Conservation (phyloP, 2,329 filamentous ascomycete species). For the Macrophomina phaseolina region DNA sequence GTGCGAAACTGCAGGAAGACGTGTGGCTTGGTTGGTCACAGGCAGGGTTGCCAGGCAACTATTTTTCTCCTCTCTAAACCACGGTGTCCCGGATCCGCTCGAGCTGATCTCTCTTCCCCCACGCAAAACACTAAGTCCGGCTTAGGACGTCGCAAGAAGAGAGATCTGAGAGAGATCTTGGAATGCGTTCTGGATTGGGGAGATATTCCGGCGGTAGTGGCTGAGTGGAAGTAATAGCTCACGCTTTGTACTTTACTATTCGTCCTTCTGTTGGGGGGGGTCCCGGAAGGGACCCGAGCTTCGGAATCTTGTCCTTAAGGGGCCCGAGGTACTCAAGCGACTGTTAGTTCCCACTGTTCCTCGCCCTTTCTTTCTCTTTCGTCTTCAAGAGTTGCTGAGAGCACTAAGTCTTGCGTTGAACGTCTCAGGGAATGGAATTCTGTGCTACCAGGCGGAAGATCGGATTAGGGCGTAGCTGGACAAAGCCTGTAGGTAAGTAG, state of each 20-base stretch:
- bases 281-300: not conserved
- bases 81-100: not conserved
- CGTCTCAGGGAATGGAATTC: conserved; percentile 12
- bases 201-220: not conserved
- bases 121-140: not conserved
- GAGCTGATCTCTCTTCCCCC: not conserved
- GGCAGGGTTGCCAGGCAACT: not conserved
- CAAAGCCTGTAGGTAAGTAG: not conserved
- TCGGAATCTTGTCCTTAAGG: not conserved
- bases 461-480: not conserved
- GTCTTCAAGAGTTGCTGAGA: not conserved
- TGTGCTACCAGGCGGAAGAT: not conserved
- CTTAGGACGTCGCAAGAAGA: conserved; percentile 1
- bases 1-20: conserved; percentile 1
- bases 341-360: not conserved
- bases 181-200: not conserved
- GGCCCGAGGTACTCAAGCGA: not conserved
- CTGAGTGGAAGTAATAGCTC: not conserved
- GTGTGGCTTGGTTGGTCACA: conserved; percentile 11
- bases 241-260: not conserved
- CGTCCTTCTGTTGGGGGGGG: not conserved
- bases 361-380: not conserved
- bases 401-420: conserved; percentile 7
- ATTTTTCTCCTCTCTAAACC: not conserved
- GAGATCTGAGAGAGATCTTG: conserved; percentile 20